Percentiles rank a stretch among this genome's conserved stretches.
phyloP scores from a whole-genome alignment of 495 filamentous ascomycete genomes.

The Aspergillus egyptiacus region DNA sequence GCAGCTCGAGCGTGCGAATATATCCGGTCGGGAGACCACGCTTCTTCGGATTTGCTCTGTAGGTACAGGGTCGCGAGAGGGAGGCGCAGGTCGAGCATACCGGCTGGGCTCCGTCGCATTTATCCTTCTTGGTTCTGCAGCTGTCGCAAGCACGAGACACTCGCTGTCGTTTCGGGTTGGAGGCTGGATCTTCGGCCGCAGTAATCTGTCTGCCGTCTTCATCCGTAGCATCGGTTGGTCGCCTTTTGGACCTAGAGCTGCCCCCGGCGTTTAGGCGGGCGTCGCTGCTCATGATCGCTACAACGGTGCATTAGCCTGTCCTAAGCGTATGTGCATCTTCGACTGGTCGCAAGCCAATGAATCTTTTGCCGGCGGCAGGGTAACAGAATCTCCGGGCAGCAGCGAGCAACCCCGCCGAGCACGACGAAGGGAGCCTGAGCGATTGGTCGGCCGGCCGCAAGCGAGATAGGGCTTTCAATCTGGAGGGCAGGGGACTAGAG shows the following conservation, averaged over 20 bases:
- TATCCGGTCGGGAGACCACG: constrained; percentile 48
- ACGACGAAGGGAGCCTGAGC: not conserved
- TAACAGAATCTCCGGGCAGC: constrained; percentile 5
- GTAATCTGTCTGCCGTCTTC: constrained; percentile 26
- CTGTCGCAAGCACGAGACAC: constrained; percentile 65
- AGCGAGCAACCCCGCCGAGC: constrained; percentile 4
- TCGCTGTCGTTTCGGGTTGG: constrained; percentile 38
- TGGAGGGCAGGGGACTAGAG: not conserved
- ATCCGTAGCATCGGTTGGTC: constrained; percentile 26
- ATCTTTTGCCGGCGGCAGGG: constrained; percentile 31
- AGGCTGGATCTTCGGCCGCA: constrained; percentile 23
- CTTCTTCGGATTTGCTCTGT: constrained; percentile 64
- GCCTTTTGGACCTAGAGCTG: constrained; percentile 32
- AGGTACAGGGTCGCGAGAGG: constrained; percentile 56
- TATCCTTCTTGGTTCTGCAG: constrained; percentile 59
- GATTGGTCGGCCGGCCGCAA: not conserved
- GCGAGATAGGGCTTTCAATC: not conserved
- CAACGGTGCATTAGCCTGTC: constrained; percentile 31
- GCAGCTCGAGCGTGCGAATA: constrained; percentile 35
- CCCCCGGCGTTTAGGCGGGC: constrained; percentile 33
- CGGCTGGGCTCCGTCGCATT: constrained; percentile 60
- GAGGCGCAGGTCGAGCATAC: constrained; percentile 58
- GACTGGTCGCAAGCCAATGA: constrained; percentile 23
- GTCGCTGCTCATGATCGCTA: constrained; percentile 40
- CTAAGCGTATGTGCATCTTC: constrained; percentile 33